These are phyloP conservation scores for Penicillium mononematosum DNA, from an alignment of 495 filamentous ascomycete genomes.

Conservation along the genomic window DNA sequence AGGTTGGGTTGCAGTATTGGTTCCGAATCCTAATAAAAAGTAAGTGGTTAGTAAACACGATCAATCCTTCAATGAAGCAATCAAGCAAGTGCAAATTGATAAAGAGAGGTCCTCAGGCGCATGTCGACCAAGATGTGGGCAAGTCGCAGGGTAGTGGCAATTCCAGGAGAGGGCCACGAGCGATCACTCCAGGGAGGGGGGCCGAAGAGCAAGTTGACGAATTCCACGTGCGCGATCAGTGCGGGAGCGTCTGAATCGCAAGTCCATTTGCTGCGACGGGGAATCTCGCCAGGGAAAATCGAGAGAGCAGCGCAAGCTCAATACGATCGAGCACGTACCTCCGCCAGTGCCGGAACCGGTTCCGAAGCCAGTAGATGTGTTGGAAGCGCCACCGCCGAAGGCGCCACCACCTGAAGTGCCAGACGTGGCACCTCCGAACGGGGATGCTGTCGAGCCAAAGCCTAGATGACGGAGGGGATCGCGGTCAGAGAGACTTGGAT, in stretches of 20 bases:
- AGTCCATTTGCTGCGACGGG: slow-evolving; percentile 2
- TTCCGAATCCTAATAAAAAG: slow-evolving; percentile 38
- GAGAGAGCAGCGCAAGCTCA: slow-evolving; percentile 34
- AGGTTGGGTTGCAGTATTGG: slow-evolving; percentile 34
- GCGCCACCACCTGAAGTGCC: slow-evolving; percentile 25
- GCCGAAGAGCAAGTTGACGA: not conserved
- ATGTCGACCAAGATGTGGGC: slow-evolving; percentile 12
- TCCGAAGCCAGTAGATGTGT: slow-evolving; percentile 54
- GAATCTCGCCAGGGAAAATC: not conserved
- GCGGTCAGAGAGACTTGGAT: slow-evolving; percentile 45
- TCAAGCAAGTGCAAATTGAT: slow-evolving; percentile 24
- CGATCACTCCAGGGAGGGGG: not conserved
- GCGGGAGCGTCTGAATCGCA: not conserved
- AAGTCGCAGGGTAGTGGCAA: slow-evolving; percentile 1
- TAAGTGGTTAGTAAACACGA: slow-evolving; percentile 21
- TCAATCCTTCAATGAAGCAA: slow-evolving; percentile 5
- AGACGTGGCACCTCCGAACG: slow-evolving; percentile 3
- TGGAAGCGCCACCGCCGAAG: slow-evolving; percentile 39
- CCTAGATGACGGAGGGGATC: slow-evolving; percentile 50
- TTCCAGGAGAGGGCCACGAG: not conserved
- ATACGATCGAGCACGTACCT: slow-evolving; percentile 48
- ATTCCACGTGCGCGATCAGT: not conserved
- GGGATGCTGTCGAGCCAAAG: slow-evolving; percentile 51
- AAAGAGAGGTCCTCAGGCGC: slow-evolving; percentile 17
- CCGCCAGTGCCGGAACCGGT: slow-evolving; percentile 56